Evolutionary conservation across 495 filamentous ascomycete genomes (phyloP), one percentile per base, ranked within the genome.

Genomic region (Baudoinia panamericana): DNA sequence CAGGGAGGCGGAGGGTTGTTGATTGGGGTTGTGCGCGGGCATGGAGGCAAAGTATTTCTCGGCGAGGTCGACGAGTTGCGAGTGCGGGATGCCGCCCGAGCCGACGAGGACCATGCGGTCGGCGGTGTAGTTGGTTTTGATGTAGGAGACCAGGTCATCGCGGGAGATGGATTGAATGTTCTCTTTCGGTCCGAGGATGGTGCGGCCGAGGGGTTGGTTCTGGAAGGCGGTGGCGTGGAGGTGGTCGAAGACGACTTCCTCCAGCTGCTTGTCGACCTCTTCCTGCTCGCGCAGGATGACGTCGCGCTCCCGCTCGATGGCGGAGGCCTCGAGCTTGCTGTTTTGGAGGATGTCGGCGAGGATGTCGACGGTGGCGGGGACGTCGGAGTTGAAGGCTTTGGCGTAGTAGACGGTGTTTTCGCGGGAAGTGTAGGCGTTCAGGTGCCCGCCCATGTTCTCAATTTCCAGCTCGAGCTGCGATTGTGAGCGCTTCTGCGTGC

Each of bases 341-440:
- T 96, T 86, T 64, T 96, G 90, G 25, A 99, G 80, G 61, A 99
- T 99, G 61, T 99, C 90, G 65, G 92, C 78, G 40, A 99, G 84
- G 62, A 99, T 96, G 62, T 96, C 82, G 62, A 99, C 90, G 56
- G 81, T 78, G 59, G 83, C 81, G 53, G 88, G 86, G 41, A 95
- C 84, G 63, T 99, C 90, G 63, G 77, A 72, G 70, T 96, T 99
- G 69, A 99, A 93, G 47, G 92, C 78, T 68, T 95, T 94, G 66
- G 92, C 90, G 64, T 95, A 99, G 73, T 99, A 97, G 58, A 96
- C 90, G 50, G 90, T 97, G 72, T 93, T 94, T 69, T 97, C 90
- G 56, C 90, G 80, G 84, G 88, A 95, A 56, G 90, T 99, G 71
- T 99, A 99, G 54, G 90, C 90, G 64, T 99, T 99, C 46, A 99